Conservation (phyloP, 257 asterid species). For the Nicotiana otophora region DNA sequence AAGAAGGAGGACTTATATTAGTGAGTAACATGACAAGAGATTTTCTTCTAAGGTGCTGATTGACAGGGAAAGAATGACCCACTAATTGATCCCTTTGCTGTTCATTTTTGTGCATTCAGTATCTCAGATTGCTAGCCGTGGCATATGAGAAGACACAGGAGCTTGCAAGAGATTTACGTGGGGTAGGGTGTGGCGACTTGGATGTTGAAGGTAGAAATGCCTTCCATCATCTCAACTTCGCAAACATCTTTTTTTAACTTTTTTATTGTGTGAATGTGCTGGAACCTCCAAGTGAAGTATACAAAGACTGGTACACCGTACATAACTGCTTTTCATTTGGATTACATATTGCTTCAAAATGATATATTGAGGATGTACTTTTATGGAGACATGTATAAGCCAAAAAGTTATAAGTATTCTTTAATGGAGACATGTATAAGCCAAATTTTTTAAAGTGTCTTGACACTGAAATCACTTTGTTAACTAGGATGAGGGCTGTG, state of each 20-base stretch:
- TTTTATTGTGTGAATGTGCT: neutral
- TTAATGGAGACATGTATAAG: neutral
- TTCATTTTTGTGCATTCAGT: slow-evolving; percentile 43
- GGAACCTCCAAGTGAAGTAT: neutral
- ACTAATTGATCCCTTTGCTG: slow-evolving; percentile 17
- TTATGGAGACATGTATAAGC: neutral
- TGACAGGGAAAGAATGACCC: slow-evolving; percentile 7
- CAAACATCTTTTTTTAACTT: neutral
- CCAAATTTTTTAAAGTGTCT: neutral
- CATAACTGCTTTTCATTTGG: neutral
- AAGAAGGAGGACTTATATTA: slow-evolving; percentile 90
- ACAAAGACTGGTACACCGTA: neutral
- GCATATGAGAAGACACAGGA: slow-evolving; percentile 93
- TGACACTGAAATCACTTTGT: neutral
- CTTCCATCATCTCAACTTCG: neutral
- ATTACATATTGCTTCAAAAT: neutral
- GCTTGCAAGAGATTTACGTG: slow-evolving; percentile 77
- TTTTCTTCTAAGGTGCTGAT: neutral
- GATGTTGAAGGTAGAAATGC: slow-evolving; percentile 76
- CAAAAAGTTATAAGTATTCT: neutral
- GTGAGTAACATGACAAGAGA: slow-evolving; percentile 40
- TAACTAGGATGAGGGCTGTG: neutral
- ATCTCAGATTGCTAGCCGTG: slow-evolving; percentile 91
- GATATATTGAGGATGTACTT: neutral
- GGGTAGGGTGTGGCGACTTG: slow-evolving; percentile 96